Percentiles rank a stretch among this genome's conserved stretches.
These are phyloP conservation scores for Barbatosphaeria neglecta DNA, from an alignment of 495 filamentous ascomycete species.

Conservation along the genomic window DNA sequence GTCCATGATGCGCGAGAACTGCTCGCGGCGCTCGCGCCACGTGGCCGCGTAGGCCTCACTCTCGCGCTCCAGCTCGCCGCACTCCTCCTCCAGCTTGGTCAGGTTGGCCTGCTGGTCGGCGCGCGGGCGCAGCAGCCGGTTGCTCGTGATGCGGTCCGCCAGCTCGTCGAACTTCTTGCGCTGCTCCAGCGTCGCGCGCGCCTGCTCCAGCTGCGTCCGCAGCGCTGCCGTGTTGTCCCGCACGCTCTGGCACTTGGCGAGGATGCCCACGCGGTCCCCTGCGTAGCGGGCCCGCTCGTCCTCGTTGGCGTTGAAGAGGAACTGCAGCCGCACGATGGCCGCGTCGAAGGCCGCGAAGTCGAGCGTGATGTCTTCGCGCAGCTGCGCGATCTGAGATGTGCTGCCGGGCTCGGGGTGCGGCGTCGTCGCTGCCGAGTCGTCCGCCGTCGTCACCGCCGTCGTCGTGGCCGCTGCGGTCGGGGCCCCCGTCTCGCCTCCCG, in stretches of 20 bases:
- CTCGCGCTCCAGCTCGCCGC: slow-evolving; percentile 74
- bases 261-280: slow-evolving; percentile 64
- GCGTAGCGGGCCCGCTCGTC: slow-evolving; percentile 80
- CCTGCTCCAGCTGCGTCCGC: slow-evolving; percentile 58
- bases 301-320: slow-evolving; percentile 70
- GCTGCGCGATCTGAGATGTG: slow-evolving; percentile 40
- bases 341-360: slow-evolving; percentile 88
- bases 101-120: slow-evolving; percentile 73
- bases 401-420: slow-evolving; percentile 7
- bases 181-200: slow-evolving; percentile 61
- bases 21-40: slow-evolving; percentile 75
- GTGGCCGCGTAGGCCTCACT: slow-evolving; percentile 69
- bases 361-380: slow-evolving; percentile 71
- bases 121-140: slow-evolving; percentile 63
- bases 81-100: slow-evolving; percentile 73
- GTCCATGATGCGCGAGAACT: slow-evolving; percentile 84
- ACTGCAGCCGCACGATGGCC: slow-evolving; percentile 78
- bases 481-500: slow-evolving; percentile 6
- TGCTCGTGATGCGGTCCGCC: slow-evolving; percentile 76
- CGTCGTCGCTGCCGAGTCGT: slow-evolving; percentile 14
- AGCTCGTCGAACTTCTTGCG: slow-evolving; percentile 80
- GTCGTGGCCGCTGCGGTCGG: slow-evolving; percentile 20
- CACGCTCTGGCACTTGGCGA: slow-evolving; percentile 61
- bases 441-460: slow-evolving; percentile 14
- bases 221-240: slow-evolving; percentile 63